Conservation (phyloP, 257 asterid species). For the Leptodermis oblonga region DNA sequence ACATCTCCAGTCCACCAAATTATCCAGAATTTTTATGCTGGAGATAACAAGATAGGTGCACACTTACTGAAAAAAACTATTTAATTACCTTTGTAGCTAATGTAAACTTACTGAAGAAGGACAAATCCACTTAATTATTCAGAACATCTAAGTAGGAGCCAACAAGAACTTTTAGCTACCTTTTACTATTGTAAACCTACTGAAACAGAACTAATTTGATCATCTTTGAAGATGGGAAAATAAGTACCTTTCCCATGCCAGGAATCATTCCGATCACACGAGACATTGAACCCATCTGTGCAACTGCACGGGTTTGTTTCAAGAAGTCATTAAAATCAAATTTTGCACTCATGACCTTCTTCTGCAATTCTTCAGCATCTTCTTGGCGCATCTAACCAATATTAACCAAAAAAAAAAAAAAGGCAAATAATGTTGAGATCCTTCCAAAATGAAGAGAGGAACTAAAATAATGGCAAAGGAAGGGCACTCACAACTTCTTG, state of each 20-base stretch:
- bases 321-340: constrained; percentile 94
- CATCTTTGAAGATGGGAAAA: background rate
- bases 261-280: constrained; percentile 98
- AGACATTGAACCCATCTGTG: constrained; percentile 96
- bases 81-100: background rate
- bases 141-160: background rate
- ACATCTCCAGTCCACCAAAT: background rate
- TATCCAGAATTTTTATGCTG: background rate
- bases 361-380: constrained; percentile 97
- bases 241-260: constrained; percentile 85
- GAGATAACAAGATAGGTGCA: constrained; percentile 7
- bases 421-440: constrained; percentile 8
- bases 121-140: background rate
- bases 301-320: constrained; percentile 95
- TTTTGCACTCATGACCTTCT: constrained; percentile 93
- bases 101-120: constrained; percentile 4
- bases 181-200: background rate
- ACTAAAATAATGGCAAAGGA: constrained; percentile 7
- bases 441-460: background rate
- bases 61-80: constrained; percentile 1
- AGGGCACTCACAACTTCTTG: constrained; percentile 82
- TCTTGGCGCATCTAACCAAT: constrained; percentile 83
- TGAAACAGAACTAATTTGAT: background rate
- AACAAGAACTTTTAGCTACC: constrained; percentile 1
- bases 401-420: constrained; percentile 14